These are phyloP conservation scores for Clonostachys sp. DNA, from an alignment of 2,329 filamentous ascomycete genomes.

Conservation along the genomic window DNA sequence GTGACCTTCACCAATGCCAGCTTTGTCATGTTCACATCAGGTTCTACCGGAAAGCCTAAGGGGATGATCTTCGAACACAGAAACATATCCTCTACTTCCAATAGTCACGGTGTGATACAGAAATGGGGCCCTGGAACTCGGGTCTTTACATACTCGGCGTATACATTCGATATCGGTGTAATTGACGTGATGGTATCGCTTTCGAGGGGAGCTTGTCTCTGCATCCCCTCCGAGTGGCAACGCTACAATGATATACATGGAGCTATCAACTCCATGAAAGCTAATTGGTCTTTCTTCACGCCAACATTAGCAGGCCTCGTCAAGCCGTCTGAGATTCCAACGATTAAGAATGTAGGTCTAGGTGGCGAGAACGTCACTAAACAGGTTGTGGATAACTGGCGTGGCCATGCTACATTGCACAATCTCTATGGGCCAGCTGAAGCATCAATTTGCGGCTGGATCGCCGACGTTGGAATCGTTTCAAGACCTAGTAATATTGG, in stretches of 20 bases:
- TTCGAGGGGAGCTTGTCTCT: neutral
- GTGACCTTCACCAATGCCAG: neutral
- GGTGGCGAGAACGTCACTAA: conserved; percentile 21
- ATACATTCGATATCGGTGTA: conserved; percentile 7
- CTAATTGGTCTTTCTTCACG: conserved; percentile 1
- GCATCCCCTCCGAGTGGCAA: neutral
- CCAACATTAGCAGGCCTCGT: neutral
- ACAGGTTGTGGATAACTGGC: conserved; percentile 8
- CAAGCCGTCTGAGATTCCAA: neutral
- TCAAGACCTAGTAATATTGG: conserved; percentile 3
- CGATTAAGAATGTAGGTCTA: conserved; percentile 1
- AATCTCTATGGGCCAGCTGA: conserved; percentile 12
- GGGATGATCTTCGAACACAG: conserved; percentile 7
- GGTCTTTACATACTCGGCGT: conserved; percentile 38
- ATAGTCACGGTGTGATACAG: conserved; percentile 31
- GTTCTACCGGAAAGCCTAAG: conserved; percentile 7
- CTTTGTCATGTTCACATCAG: conserved; percentile 7
- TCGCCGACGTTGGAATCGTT: conserved; percentile 10
- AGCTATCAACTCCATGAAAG: neutral
- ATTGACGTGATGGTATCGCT: conserved; percentile 3
- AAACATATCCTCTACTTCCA: conserved; percentile 19
- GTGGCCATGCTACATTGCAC: conserved; percentile 7
- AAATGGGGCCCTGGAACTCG: conserved; percentile 14
- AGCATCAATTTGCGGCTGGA: neutral
- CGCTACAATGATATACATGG: neutral